Base-by-base conservation (phyloP, 192 early-diverging fungal species). In the Glomus cerebriforme region DNA sequence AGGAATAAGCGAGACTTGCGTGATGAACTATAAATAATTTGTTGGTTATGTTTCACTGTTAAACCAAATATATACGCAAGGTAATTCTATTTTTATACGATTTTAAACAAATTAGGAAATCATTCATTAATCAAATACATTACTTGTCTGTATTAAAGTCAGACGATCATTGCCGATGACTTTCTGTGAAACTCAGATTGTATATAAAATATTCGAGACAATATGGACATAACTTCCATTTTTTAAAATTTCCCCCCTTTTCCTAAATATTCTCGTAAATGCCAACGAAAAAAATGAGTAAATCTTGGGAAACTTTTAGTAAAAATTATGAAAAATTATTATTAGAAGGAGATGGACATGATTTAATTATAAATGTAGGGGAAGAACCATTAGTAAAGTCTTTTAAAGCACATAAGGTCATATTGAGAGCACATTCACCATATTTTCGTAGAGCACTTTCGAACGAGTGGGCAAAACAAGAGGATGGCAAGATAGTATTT, bases 401-500 rank as follows among this genome's bases (percentile, higher is more conserved):
- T n/a, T 67, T 67, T 35, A 29, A 67, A 34, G 65, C 65, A 67
- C 65, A 67, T n/a, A 34, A 17, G 9, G 65, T 67, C n/a, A 67
- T 67, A 19, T 35, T 67, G 27, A 5, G 65, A 7, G 27, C 65
- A 17, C 27, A 35, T 19, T 67, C 29, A 17, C 27, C 65, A 29
- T 67, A 67, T 67, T 67, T 67, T 35, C 27, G 27, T 34, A 67
- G 27, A 67, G 65, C 29, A 7, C 65, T 67, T 22, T 67, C 65
- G 17, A 67, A 29, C 1, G 27, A 15, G 15, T 67, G 65, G 65
- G 65, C 65, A 12, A 34, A 35, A 34, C 27, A 35, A 67, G 15
- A 34, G 27, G 65, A 67, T 31, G 34, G 34, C 27, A 67, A 67
- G 27, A 13, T 67, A n/a, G 27, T 67, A 35, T 67, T 67, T 35